A percentile compares a stretch with the other conserved stretches of the same genome.
Conservation (phyloP, 2,329 filamentous ascomycete species). For the Botryotinia globosa region DNA sequence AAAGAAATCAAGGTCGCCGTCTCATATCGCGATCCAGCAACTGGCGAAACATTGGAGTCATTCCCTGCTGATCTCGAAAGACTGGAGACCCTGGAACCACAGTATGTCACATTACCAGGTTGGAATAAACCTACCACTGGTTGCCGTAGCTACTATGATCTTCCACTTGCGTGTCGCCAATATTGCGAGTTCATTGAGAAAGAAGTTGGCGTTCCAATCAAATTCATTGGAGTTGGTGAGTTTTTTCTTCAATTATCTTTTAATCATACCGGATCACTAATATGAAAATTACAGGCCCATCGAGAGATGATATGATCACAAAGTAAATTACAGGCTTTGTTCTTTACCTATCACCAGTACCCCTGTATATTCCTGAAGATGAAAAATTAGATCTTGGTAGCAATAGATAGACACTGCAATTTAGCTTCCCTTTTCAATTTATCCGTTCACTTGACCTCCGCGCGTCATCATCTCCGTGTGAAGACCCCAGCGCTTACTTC, state of each 20-base stretch:
- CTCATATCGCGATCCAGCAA: constrained; percentile 57
- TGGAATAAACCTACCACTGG: constrained; percentile 69
- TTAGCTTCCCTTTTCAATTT: background rate
- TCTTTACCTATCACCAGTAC: background rate
- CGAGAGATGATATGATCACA: constrained; percentile 21
- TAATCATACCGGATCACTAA: background rate
- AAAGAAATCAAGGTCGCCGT: constrained; percentile 71
- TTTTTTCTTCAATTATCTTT: constrained; percentile 44
- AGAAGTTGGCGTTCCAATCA: constrained; percentile 60
- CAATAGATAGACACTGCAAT: constrained; percentile 7
- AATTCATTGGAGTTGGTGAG: constrained; percentile 58
- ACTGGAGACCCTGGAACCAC: constrained; percentile 49
- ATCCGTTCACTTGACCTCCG: background rate
- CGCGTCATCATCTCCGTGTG: background rate
- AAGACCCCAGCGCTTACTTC: background rate
- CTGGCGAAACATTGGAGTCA: constrained; percentile 50
- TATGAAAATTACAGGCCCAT: constrained; percentile 4
- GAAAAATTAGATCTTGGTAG: constrained; percentile 1
- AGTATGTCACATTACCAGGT: constrained; percentile 57
- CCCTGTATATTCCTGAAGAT: background rate
- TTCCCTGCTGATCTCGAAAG: constrained; percentile 63
- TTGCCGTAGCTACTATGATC: constrained; percentile 37
- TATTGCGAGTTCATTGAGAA: constrained; percentile 43
- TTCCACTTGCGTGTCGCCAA: constrained; percentile 4
- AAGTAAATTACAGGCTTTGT: background rate